These are phyloP conservation scores for Thozetella sp. DNA, from an alignment of 495 filamentous ascomycete genomes.

Conservation along the genomic window DNA sequence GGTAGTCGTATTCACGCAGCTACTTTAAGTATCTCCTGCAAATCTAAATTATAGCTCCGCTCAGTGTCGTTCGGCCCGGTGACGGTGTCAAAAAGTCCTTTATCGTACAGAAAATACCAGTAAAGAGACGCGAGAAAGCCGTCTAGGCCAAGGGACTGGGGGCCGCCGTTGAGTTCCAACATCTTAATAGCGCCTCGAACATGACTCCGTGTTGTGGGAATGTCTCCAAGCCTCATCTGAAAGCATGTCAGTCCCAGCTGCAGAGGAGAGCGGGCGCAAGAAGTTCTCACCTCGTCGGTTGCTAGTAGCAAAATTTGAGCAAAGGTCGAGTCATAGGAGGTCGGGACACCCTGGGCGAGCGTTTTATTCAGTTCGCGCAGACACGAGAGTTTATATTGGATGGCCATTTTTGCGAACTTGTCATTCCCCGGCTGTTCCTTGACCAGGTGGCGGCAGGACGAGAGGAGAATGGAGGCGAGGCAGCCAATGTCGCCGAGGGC, in stretches of 20 bases:
- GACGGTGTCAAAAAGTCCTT: conserved; percentile 8
- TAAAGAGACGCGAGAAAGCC: conserved; percentile 6
- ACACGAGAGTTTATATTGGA: conserved; percentile 8
- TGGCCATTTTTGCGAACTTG: conserved; percentile 6
- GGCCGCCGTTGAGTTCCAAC: conserved; percentile 5
- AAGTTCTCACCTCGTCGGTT: conserved; percentile 6
- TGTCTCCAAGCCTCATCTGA: conserved; percentile 8
- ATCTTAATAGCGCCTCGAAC: conserved; percentile 10
- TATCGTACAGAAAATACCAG: conserved; percentile 3
- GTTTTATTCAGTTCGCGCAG: conserved; percentile 2
- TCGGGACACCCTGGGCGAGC: neutral
- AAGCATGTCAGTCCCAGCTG: neutral
- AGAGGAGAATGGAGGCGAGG: conserved; percentile 1
- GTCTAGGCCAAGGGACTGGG: conserved; percentile 3
- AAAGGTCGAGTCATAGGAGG: neutral
- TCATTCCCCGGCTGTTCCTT: neutral
- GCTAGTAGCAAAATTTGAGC: conserved; percentile 5
- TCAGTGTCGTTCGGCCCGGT: neutral
- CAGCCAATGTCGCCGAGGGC: conserved; percentile 2
- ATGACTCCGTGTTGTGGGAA: conserved; percentile 1
- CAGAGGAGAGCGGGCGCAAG: neutral
- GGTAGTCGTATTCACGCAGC: too few relatives aligned
- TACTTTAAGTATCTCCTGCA: too few relatives aligned
- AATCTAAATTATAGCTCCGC: neutral
- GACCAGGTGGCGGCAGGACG: conserved; percentile 8